These are phyloP conservation scores for Neurospora intermedia DNA, from an alignment of 495 filamentous ascomycete genomes.

Conservation along the genomic window DNA sequence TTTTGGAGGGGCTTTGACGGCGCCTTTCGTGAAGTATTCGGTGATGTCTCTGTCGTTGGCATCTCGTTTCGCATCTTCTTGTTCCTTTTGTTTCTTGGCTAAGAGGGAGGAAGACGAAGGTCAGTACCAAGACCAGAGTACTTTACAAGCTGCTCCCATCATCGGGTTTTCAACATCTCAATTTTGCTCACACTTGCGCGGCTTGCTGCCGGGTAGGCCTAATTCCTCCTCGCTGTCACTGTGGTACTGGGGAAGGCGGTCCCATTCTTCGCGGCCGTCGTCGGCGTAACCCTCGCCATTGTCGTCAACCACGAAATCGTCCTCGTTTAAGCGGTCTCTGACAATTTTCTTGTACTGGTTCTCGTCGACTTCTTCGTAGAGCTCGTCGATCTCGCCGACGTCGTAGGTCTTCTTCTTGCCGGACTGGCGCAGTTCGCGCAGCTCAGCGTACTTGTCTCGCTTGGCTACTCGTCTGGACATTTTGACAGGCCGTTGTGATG, in stretches of 20 bases:
- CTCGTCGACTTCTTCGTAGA: slow-evolving; percentile 96
- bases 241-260: slow-evolving; percentile 53
- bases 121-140: neutral
- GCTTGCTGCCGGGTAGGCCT: slow-evolving; percentile 45
- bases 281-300: slow-evolving; percentile 92
- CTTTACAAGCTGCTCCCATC: neutral
- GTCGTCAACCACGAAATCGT: slow-evolving; percentile 95
- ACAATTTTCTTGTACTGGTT: slow-evolving; percentile 96
- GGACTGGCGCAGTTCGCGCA: slow-evolving; percentile 71
- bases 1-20: slow-evolving; percentile 55
- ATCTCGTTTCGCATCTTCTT: slow-evolving; percentile 75
- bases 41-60: slow-evolving; percentile 84
- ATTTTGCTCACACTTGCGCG: slow-evolving; percentile 32
- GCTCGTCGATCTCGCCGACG: slow-evolving; percentile 67
- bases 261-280: slow-evolving; percentile 96
- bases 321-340: slow-evolving; percentile 74
- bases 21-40: slow-evolving; percentile 81
- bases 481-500: neutral
- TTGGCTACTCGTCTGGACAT: slow-evolving; percentile 37
- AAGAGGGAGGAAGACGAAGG: neutral
- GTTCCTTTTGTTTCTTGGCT: slow-evolving; percentile 83
- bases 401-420: slow-evolving; percentile 92
- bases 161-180: neutral
- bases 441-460: slow-evolving; percentile 57
- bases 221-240: slow-evolving; percentile 65